These are phyloP conservation scores for Geosmithia flava DNA, from an alignment of 2,329 filamentous ascomycete genomes.

Conservation along the genomic window DNA sequence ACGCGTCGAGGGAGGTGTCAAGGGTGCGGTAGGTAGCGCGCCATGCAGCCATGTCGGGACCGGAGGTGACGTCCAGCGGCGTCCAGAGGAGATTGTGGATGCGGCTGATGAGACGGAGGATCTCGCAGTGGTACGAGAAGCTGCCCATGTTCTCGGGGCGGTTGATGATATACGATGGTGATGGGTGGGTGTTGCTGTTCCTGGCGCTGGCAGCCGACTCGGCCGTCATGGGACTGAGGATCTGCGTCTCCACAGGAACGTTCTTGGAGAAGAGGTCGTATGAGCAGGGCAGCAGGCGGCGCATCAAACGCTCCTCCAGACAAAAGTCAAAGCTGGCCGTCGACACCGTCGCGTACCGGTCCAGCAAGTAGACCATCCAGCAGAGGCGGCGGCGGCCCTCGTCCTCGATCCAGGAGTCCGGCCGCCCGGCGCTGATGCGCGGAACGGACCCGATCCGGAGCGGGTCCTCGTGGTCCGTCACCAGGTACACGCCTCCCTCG, in stretches of 20 bases:
- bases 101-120: conserved; percentile 27
- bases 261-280: conserved; percentile 31
- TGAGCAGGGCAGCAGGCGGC: conserved; percentile 26
- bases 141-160: conserved; percentile 29
- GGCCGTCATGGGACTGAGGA: conserved; percentile 12
- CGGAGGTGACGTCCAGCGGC: conserved; percentile 24
- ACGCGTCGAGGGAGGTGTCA: conserved; percentile 24
- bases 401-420: conserved; percentile 31
- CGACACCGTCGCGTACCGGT: conserved; percentile 29
- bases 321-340: conserved; percentile 27
- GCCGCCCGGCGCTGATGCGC: conserved; percentile 18
- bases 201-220: too few relatives aligned
- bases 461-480: conserved; percentile 16
- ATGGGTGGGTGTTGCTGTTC: neutral
- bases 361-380: conserved; percentile 32
- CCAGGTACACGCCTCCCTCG: conserved; percentile 24
- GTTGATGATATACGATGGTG: conserved; percentile 16
- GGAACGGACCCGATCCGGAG: conserved; percentile 20
- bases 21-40: conserved; percentile 25
- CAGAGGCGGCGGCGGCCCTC: conserved; percentile 27
- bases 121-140: conserved; percentile 31
- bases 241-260: conserved; percentile 26
- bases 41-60: conserved; percentile 24
- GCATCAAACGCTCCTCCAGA: conserved; percentile 24
- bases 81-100: conserved; percentile 28